These are phyloP conservation scores for Tolypocladium album DNA, from an alignment of 2,329 filamentous ascomycete genomes.

Conservation along the genomic window DNA sequence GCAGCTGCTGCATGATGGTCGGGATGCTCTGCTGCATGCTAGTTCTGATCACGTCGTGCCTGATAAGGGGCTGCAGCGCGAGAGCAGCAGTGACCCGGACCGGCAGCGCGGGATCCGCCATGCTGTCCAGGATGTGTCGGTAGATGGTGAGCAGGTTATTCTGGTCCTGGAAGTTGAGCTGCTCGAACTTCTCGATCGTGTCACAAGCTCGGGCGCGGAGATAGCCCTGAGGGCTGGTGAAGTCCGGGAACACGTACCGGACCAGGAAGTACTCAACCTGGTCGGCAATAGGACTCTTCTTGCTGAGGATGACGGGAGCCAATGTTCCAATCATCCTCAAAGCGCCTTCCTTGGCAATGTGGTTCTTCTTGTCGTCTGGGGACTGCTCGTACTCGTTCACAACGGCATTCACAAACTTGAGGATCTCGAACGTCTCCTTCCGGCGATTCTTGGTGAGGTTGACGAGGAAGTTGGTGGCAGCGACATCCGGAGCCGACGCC, in stretches of 20 bases:
- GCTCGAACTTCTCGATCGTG: slow-evolving; percentile 95
- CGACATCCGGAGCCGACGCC: slow-evolving; percentile 86
- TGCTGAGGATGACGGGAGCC: slow-evolving; percentile 86
- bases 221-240: slow-evolving; percentile 84
- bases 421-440: slow-evolving; percentile 90
- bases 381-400: slow-evolving; percentile 86
- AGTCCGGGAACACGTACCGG: slow-evolving; percentile 96
- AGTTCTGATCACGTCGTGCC: slow-evolving; percentile 85
- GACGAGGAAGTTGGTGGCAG: slow-evolving; percentile 92
- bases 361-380: slow-evolving; percentile 81
- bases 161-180: slow-evolving; percentile 91
- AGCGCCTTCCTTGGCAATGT: slow-evolving; percentile 91
- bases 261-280: slow-evolving; percentile 99
- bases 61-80: slow-evolving; percentile 87
- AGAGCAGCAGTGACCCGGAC: slow-evolving; percentile 91
- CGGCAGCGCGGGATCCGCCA: slow-evolving; percentile 88
- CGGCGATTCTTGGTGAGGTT: slow-evolving; percentile 88
- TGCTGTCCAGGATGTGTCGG: slow-evolving; percentile 90
- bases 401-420: slow-evolving; percentile 89
- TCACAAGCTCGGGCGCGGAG: slow-evolving; percentile 91
- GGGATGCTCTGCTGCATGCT: slow-evolving; percentile 98
- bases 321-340: slow-evolving; percentile 94
- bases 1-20: slow-evolving; percentile 96
- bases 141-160: slow-evolving; percentile 96
- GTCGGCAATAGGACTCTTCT: slow-evolving; percentile 96